These are phyloP conservation scores for Botryotinia narcissicola DNA, from an alignment of 2,329 filamentous ascomycete genomes.

Conservation along the genomic window DNA sequence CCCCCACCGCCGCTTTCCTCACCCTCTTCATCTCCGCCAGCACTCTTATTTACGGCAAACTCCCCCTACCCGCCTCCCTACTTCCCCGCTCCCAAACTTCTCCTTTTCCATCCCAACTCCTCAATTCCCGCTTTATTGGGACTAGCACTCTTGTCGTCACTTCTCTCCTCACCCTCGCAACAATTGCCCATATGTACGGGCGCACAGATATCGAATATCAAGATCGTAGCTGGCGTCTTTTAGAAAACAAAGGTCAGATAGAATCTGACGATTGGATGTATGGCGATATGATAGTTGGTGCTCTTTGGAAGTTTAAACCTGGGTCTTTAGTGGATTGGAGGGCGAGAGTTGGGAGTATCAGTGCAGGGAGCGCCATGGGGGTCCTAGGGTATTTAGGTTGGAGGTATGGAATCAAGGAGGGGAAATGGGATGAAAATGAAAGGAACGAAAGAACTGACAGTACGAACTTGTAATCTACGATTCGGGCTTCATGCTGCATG, in stretches of 20 bases:
- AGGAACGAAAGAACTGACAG: slow-evolving; percentile 9
- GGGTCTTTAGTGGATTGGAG: slow-evolving; percentile 42
- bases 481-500: neutral
- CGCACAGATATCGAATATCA: slow-evolving; percentile 61
- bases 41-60: slow-evolving; percentile 14
- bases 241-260: slow-evolving; percentile 59
- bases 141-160: slow-evolving; percentile 47
- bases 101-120: slow-evolving; percentile 40
- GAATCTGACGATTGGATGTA: slow-evolving; percentile 56
- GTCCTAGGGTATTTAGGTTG: slow-evolving; percentile 50
- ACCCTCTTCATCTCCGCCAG: slow-evolving; percentile 43
- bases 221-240: slow-evolving; percentile 60
- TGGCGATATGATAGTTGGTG: slow-evolving; percentile 43
- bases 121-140: slow-evolving; percentile 44
- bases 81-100: neutral
- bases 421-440: slow-evolving; percentile 36
- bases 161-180: slow-evolving; percentile 45
- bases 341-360: slow-evolving; percentile 45
- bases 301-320: neutral
- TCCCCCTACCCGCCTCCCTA: slow-evolving; percentile 14
- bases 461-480: neutral
- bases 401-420: slow-evolving; percentile 48
- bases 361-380: slow-evolving; percentile 50
- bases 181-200: slow-evolving; percentile 52
- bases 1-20: slow-evolving; percentile 53